Conservation (phyloP, 176 grass and related monocot species). For the Elymus sibiricus region DNA sequence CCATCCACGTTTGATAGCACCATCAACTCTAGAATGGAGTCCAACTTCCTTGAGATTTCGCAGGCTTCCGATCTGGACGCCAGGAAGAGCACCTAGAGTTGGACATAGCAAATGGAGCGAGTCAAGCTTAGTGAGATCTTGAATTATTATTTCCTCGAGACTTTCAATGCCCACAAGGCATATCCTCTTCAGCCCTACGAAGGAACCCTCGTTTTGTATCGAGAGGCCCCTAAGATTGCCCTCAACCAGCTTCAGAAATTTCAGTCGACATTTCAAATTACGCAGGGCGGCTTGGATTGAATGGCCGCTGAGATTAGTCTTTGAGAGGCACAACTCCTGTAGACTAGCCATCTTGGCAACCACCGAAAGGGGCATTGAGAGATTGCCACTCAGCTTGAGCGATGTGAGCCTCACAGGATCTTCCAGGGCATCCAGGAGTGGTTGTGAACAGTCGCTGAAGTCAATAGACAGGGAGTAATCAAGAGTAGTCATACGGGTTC, state of each 20-base stretch:
- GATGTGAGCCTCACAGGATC: too few species aligned
- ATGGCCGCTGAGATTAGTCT: background rate
- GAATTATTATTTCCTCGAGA: background rate
- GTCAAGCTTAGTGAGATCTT: background rate
- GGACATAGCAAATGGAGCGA: background rate
- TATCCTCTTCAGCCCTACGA: background rate
- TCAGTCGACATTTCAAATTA: background rate
- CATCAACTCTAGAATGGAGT: background rate
- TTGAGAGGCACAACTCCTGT: background rate
- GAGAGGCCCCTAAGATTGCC: background rate
- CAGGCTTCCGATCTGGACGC: background rate
- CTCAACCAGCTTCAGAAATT: background rate
- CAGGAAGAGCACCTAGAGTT: background rate
- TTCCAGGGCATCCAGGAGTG: background rate
- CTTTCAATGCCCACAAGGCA: background rate
- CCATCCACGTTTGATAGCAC: background rate
- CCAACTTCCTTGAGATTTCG: too few species aligned
- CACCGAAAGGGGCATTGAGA: too few species aligned
- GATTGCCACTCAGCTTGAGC: too few species aligned
- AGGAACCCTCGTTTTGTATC: background rate
- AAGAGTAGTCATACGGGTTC: background rate
- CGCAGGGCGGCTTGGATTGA: too few species aligned
- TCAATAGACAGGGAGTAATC: background rate
- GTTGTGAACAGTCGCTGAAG: background rate
- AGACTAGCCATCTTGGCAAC: too few species aligned